Evolutionary conservation across 2,329 filamentous ascomycete genomes (phyloP), one percentile per base, ranked within the genome.

Genomic region (Cytospora leucostoma): DNA sequence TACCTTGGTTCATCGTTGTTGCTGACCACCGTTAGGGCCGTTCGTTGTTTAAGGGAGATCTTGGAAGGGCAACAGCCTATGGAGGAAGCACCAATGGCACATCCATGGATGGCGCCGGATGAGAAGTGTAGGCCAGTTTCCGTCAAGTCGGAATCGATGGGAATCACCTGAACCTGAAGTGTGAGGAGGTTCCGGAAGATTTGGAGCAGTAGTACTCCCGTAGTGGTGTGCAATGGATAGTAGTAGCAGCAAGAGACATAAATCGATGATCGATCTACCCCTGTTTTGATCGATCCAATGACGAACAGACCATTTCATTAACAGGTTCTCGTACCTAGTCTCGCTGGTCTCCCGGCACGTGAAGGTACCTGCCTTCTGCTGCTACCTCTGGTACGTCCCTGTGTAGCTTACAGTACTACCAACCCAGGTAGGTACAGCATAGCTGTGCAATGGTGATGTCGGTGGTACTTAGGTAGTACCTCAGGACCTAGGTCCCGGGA

Each of bases 231-330:
- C 52, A 15, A 38, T 33, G 27, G n/a, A 7, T 11, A 40, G 27
- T 27, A 27, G 40, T 19, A 47, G n/a, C 38, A 27, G 27, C 4
- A 27, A 27, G 27, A 27, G 27, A 27, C 27, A 27, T 27, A 2
- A 27, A 27, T 27, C 27, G 27, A 27, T 27, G 27, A 27, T 27
- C 27, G 27, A 27, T 27, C 27, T 27, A 64, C 57, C 56, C 61
- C 44, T 66, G 61, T 47, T 51, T 21, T 35, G 38, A 57, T 56
- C 44, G 44, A 47, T 50, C 61, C 61, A 64, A 66, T 66, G 61
- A 64, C 61, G 64, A 64, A 54, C 50, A 27, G 32, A 50, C 54
- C 57, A 65, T 65, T 65, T 62, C 44, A 54, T 58, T 44, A 34
- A 38, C 37, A 21, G 40, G 49, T 50, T 44, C 56, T 52, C 61